Evolutionary conservation across 2,329 filamentous ascomycete genomes (phyloP).

Genomic region (Phialophora verrucosa): DNA sequence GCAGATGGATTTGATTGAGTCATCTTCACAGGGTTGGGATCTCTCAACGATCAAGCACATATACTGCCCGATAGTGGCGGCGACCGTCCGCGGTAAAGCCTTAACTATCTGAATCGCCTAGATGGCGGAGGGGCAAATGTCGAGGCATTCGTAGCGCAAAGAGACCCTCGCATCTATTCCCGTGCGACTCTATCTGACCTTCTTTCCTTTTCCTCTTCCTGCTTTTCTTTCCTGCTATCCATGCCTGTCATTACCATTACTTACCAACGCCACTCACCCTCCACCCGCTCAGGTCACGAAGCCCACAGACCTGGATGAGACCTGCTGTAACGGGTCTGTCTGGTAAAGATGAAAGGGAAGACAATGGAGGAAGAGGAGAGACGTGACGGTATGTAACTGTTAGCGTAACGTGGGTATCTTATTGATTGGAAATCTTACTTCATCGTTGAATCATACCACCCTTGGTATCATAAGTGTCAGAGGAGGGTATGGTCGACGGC

Average conservation of each 20-base stretch:
- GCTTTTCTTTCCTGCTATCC: not conserved
- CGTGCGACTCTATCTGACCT: not conserved
- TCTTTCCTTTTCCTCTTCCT: not conserved
- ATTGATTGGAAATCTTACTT: not conserved
- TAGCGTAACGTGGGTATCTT: not conserved
- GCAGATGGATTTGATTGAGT: not conserved
- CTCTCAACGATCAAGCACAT: not conserved
- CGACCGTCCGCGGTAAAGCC: not conserved
- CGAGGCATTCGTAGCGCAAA: not conserved
- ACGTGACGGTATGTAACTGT: not conserved
- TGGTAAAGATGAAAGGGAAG: not conserved
- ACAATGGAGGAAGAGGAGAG: not conserved
- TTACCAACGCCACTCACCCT: not conserved
- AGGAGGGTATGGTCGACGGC: too few species aligned
- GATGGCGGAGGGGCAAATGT: not conserved
- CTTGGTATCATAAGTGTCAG: not conserved
- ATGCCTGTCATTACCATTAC: not conserved
- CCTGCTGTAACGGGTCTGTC: not conserved
- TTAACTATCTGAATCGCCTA: not conserved
- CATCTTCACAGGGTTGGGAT: not conserved
- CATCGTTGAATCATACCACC: not conserved
- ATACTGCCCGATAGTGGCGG: not conserved
- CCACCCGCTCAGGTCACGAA: not conserved
- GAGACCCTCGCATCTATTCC: not conserved
- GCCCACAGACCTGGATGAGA: too few species aligned